A percentile compares a stretch with the other conserved stretches of the same genome.
Conservation (phyloP, 139 green algal genomes). For the Micromonas pusilla region DNA sequence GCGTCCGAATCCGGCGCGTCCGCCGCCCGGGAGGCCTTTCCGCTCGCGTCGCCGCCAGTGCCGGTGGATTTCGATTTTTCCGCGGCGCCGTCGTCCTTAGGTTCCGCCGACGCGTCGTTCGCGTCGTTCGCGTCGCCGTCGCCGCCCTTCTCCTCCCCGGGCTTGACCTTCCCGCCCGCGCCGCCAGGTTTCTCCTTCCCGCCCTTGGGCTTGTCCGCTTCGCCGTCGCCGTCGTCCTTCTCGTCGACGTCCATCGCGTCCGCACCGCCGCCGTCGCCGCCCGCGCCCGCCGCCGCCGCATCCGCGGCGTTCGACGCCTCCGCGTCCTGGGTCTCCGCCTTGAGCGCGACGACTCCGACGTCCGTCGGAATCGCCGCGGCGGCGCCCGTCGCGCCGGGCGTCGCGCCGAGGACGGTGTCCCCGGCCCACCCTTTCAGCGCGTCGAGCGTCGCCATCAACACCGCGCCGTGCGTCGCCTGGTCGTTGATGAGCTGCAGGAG, state of each 20-base stretch:
- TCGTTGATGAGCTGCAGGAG: constrained; percentile 68
- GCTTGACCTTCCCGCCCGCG: neutral
- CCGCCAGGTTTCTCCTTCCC: neutral
- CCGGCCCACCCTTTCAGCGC: constrained; percentile 8
- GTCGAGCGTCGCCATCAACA: constrained; percentile 21
- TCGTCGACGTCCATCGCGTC: neutral
- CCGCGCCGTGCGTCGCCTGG: constrained; percentile 26
- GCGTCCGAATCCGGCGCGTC: neutral
- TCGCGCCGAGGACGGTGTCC: neutral
- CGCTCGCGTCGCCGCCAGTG: neutral
- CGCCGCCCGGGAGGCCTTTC: too few relatives aligned
- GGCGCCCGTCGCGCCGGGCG: neutral
- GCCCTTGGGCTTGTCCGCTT: neutral
- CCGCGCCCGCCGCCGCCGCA: too few relatives aligned
- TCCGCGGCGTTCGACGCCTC: too few relatives aligned
- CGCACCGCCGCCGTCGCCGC: neutral
- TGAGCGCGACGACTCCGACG: constrained; percentile 31
- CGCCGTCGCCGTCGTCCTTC: neutral
- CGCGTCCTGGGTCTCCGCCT: too few relatives aligned
- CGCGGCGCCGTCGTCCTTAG: neutral
- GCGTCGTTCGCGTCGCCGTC: constrained; percentile 28
- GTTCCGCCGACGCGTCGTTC: neutral
- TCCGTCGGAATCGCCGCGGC: neutral
- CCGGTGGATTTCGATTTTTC: neutral
- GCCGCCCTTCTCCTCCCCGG: constrained; percentile 10